Base-by-base conservation (phyloP, 2,329 filamentous ascomycete species). In the Graphilbum fragrans region DNA sequence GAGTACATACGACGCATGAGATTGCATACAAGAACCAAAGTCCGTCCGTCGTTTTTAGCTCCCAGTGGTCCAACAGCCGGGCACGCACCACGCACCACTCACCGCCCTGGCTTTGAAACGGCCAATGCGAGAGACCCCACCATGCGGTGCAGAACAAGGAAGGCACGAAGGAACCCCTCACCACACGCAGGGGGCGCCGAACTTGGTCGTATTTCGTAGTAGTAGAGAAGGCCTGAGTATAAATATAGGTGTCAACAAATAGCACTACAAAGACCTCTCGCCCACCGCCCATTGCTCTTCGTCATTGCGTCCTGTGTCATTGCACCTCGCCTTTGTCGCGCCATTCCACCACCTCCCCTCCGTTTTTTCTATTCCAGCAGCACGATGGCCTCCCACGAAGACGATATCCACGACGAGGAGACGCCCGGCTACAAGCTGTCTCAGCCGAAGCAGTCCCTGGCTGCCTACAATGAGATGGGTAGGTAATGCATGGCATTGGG, bases 341-440 rank as follows among this genome's bases (percentile, higher is more conserved):
- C 29, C 14, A 5, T 31, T 16, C 5, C 14, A 7, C 29, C 29
- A 7, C 29, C 7, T 10, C n/a, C 29, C 29, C 29, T 8, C 29
- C 29, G 7, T 14, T 16, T 8, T 31, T 31, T 16, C 29, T 10
- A 9, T 14, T 31, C 29, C 8, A 9, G n/a, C 12, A 5, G 8
- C 8, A 9, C 29, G 12, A 86, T 86, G 81, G 70, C 79, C 52
- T 73, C 77, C 54, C 68, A 85, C 32, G 44, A 47, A 12, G 86
- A 94, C 47, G 90, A 96, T 57, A 77, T 90, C 52, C 71, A 83
- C 63, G 82, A 86, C 49, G 84, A 92, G 69, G 75, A 82, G 67
- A 95, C 88, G 51, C 81, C 88, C 67, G 90, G 90, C 60, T 96
- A 95, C 81, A 95, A 93, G 78, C 83, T 95, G 59, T 88, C 86